Percentiles rank a stretch among this genome's conserved stretches.
Conservation (phyloP, 2,329 filamentous ascomycete species). For the Ascochyta viciae-villosae region DNA sequence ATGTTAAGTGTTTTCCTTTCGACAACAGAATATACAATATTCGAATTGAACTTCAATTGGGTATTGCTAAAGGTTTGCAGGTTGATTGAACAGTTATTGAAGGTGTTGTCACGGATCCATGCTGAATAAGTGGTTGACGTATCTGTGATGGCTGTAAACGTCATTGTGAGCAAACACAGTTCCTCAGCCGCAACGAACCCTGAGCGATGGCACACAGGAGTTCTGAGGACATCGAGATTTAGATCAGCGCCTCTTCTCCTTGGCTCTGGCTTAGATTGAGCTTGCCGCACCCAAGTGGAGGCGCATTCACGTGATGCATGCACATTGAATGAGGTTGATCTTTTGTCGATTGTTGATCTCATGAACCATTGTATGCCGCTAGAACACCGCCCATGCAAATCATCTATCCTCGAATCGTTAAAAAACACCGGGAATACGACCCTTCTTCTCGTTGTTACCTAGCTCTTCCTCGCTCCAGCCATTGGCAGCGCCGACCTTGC, state of each 20-base stretch:
- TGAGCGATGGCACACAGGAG: not conserved
- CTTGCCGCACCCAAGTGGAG: not conserved
- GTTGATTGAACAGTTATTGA: not conserved
- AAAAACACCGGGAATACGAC: conserved; percentile 52
- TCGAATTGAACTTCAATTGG: not conserved
- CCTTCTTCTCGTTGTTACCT: conserved; percentile 56
- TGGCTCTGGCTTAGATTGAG: no score
- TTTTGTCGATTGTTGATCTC: not conserved
- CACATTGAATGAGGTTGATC: not conserved
- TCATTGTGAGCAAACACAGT: not conserved
- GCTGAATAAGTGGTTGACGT: conserved; percentile 1
- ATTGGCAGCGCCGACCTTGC: conserved; percentile 60
- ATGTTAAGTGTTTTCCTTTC: not conserved
- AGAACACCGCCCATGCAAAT: conserved; percentile 8
- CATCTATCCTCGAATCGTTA: not conserved
- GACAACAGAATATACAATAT: not conserved
- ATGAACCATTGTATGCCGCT: not conserved
- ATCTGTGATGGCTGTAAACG: conserved; percentile 2
- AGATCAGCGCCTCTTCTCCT: no score
- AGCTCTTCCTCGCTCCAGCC: conserved; percentile 58
- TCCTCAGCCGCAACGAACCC: not conserved
- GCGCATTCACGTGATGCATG: not conserved
- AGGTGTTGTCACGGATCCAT: not conserved
- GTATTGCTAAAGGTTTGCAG: not conserved
- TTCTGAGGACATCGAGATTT: not conserved